A percentile compares a stretch with the other conserved stretches of the same genome.
phyloP scores from a whole-genome alignment of 1,139 yeast species.

The Arxiozyma telluris region DNA sequence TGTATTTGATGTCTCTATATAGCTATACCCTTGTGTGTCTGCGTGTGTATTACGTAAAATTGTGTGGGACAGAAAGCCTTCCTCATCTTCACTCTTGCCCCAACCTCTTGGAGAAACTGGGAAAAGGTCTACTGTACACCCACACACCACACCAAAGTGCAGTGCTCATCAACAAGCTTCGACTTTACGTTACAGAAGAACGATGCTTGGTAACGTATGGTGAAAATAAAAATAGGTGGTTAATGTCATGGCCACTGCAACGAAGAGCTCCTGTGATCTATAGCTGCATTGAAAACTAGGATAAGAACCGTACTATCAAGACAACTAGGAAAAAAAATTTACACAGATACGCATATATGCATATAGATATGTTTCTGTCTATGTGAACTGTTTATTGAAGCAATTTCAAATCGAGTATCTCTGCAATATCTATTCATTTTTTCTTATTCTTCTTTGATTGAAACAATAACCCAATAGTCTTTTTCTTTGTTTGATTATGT shows the following conservation, averaged over 20 bases:
- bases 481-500: conserved; percentile 13
- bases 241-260: too few relatives aligned
- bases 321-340: too few relatives aligned
- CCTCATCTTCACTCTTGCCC: neutral
- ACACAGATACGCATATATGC: too few relatives aligned
- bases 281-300: neutral
- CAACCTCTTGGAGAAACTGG: neutral
- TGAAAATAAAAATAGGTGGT: neutral
- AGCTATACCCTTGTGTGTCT: too few relatives aligned
- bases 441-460: conserved; percentile 14
- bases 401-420: neutral
- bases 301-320: too few relatives aligned
- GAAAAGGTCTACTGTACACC: neutral
- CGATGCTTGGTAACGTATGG: too few relatives aligned
- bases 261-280: neutral
- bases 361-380: too few relatives aligned
- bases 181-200: neutral
- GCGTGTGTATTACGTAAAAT: neutral
- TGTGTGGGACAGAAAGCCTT: neutral
- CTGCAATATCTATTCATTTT: neutral
- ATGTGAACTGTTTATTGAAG: neutral
- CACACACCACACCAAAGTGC: neutral
- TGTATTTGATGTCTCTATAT: too few relatives aligned
- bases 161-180: neutral
- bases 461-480: conserved; percentile 17